phyloP scores from a whole-genome alignment of 83 land plant genomes.

The Picea mariana region DNA sequence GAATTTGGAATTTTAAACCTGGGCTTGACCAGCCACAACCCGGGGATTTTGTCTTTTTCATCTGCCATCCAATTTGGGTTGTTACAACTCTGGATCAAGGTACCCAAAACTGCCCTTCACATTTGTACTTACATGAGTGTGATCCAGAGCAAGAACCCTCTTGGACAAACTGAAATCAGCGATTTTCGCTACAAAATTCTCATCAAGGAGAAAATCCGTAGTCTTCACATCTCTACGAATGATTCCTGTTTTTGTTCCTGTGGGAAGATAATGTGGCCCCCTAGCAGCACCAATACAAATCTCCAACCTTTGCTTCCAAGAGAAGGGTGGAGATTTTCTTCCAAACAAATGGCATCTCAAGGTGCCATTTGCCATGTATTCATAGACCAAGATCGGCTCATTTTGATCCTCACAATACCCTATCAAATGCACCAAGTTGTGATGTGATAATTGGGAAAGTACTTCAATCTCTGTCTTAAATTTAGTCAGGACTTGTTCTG shows the following conservation, averaged over 20 bases:
- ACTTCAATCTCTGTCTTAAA: constrained; percentile 49
- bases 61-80: no score
- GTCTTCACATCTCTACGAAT: constrained; percentile 54
- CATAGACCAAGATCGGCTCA: constrained; percentile 58
- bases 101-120: constrained; percentile 60
- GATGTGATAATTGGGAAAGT: constrained; percentile 37
- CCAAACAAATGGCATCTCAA: constrained; percentile 43
- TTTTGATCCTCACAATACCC: constrained; percentile 53
- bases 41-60: no score
- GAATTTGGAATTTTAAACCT: no score
- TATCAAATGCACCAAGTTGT: constrained; percentile 46
- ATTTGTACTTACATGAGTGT: constrained; percentile 55
- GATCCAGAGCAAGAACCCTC: constrained; percentile 45
- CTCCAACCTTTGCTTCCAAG: constrained; percentile 53
- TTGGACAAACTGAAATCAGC: constrained; percentile 54
- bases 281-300: constrained; percentile 52
- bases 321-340: constrained; percentile 25
- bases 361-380: constrained; percentile 58
- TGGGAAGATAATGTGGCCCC: constrained; percentile 52
- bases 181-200: constrained; percentile 44
- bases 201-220: constrained; percentile 48
- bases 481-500: constrained; percentile 69
- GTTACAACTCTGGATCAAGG: constrained; percentile 31
- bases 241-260: constrained; percentile 45
- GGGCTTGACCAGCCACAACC: no score